Base-by-base conservation (phyloP, 768 basidiomycete genomes). In the Lactarius quietus region DNA sequence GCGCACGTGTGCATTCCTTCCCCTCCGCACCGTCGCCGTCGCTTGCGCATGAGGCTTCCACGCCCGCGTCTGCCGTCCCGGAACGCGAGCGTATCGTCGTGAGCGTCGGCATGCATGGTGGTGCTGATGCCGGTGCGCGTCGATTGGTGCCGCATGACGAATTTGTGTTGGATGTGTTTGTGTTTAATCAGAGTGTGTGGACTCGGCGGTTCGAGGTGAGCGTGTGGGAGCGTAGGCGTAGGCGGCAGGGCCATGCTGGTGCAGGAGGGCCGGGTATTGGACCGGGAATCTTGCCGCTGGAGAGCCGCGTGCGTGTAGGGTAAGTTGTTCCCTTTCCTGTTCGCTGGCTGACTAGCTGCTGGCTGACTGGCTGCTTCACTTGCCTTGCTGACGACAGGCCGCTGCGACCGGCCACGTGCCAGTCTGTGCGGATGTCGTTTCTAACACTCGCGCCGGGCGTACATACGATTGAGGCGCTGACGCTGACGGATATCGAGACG, bases 371-470 rank as follows among this genome's bases (percentile, higher is more conserved):
- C n/a, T n/a, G n/a, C n/a, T n/a, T n/a, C 53, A 10, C 45, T 12
- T 17, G 29, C 3, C 39, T 18, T 26, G 9, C 33, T 61, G 41
- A 58, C 23, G 26, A 59, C 68, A 93, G 91, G 14, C 92, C 92
- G 15, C 79, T 94, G 23, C 80, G 84, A n/a, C 89, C 92, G 4
- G 85, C 85, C 14, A 87, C 90, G 1, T 92, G 92, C 72, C 92
- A 94, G 73, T 91, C 90, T 23, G 90, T 94, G 29, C 80, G 90
- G 45, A 92, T 95, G 88, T 83, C 88, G 65, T 93, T 94, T 70
- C 76, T 95, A 54, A 92, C 93, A 3, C 77, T 95, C 56, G 81
- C 84, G 9, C 87, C 91, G 23, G 93, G 93, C 3, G 85, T 93
- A 2, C 92, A 94, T 71, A 80, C 86, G 3, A 82, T 95, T 58